Evolutionary conservation across 2,329 filamentous ascomycete species (phyloP), one percentile per base, ranked within the genome.

Genomic region (Cryphonectria parasitica): DNA sequence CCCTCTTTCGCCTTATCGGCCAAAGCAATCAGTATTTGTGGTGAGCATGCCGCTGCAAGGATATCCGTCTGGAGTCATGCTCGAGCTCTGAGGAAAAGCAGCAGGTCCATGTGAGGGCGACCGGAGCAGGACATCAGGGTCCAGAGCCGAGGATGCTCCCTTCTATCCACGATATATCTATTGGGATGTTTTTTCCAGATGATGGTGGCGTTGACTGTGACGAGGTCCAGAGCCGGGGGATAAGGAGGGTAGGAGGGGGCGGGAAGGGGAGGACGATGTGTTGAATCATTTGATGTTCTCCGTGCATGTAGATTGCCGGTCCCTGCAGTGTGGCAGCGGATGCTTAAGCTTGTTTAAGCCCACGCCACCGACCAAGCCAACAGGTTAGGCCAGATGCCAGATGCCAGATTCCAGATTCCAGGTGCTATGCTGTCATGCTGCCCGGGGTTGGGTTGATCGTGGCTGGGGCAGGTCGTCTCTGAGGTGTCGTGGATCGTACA

Each of bases 281-380:
- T 67, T 54, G 49, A 34, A 10, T 49, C 22, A 31, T 61, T 62
- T 36, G 39, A 28, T 52, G 41, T 62, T 62, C 28, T 66, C 28
- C 56, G 62, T 54, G 68, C 54, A 54, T 66, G 22, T 56, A 69
- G 63, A 66, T 69, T 69, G 64, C 68, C 63, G 68, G 68, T 41
- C 63, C 64, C 70, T 71, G 67, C 70, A 69, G 64, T 58, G 66
- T 71, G 70, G 67, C 70, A 69, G 67, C 67, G 67, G 67, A 71
- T 66, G 67, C 64, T 71, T 71, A 71, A 69, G 67, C 70, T 68
- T 71, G 69, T 71, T 71, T 69, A 69, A 61, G 64, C 69, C 64
- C 66, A 58, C 67, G 70, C 70, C 70, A 71, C 70, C 58, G 28
- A 49, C 41, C 66, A 69, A 69, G 70, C 70, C 70, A 54, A 58